Percentiles rank a stretch among this genome's conserved stretches.
Evolutionary conservation across 768 basidiomycete genomes (phyloP).

Genomic region (Suillus decipiens): DNA sequence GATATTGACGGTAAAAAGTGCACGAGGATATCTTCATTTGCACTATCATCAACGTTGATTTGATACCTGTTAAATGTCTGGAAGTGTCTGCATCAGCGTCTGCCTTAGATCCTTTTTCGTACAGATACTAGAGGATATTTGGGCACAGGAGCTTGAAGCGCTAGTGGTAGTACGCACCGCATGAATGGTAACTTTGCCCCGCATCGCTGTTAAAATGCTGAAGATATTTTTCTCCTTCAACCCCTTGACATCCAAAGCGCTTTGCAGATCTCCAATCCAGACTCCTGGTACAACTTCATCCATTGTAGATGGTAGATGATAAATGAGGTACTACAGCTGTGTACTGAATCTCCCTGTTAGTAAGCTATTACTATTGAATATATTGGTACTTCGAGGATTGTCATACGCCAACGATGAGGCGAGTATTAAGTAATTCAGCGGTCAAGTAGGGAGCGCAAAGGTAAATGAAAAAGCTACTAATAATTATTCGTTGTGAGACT

Average conservation of each 20-base stretch:
- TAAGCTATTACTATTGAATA: constrained; percentile 2
- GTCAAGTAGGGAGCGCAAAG: background rate
- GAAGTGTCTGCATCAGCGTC: background rate
- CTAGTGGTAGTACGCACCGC: constrained; percentile 44
- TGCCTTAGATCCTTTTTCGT: background rate
- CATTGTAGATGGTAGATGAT: constrained; percentile 42
- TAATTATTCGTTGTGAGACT: background rate
- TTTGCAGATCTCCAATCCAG: constrained; percentile 83
- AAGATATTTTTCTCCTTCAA: constrained; percentile 74
- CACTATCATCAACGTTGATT: constrained; percentile 75
- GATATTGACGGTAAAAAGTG: constrained; percentile 80
- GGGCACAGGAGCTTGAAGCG: constrained; percentile 13
- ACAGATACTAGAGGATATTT: background rate
- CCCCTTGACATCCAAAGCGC: constrained; percentile 60
- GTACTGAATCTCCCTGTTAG: background rate
- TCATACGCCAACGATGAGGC: background rate
- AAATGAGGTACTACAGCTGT: background rate
- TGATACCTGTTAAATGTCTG: constrained; percentile 83
- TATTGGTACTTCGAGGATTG: background rate
- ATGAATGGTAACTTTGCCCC: constrained; percentile 63
- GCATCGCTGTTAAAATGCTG: constrained; percentile 73
- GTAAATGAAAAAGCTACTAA: background rate
- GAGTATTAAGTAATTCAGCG: background rate
- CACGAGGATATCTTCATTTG: constrained; percentile 74
- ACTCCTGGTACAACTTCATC: constrained; percentile 78